Base-by-base conservation (phyloP, 2,329 filamentous ascomycete genomes). In the Akanthomyces uredinophilus region DNA sequence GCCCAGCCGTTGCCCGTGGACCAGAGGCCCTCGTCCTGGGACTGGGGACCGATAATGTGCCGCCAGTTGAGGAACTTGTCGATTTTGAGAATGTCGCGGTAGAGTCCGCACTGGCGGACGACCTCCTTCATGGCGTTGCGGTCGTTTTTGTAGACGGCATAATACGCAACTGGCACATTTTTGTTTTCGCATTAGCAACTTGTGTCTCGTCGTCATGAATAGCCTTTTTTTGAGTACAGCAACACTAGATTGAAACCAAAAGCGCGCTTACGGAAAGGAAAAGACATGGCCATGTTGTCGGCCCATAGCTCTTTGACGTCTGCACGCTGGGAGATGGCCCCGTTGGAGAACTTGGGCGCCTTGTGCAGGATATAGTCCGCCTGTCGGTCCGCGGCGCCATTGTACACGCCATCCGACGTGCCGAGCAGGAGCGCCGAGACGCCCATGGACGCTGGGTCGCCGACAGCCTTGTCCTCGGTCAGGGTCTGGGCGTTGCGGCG, bases 211-310 rank as follows among this genome's bases (percentile, higher is more conserved):
- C 27, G 6, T 6, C 4, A 29, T 29, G 27, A 6, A 6, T 5
- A 29, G 6, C 27, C 27, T 6, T 29, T 29, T 6, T 29, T 29
- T 29, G 27, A 29, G 27, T 29, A 29, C 6, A 29, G 27, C 6
- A 29, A 29, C 27, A 29, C 27, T 29, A 6, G 27, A 29, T n/a
- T n/a, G 27, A 29, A 29, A 29, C 27, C 27, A 6, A 29, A 29
- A 29, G n/a, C 13, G 52, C 41, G 32, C 14, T 14, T 60, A 65
- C 64, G 39, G 41, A 65, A 65, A 24, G 64, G 64, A 24, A 65
- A 64, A 4, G 64, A 65, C 64, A 65, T 65, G 49, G 64, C 64
- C 62, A 65, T 59, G 37, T 65, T 65, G 43, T 65, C 64, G 16
- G 62, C 62, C 64, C 64, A 65, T 11, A 65, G 57, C 62, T 65